Percentiles rank a stretch among this genome's conserved stretches.
These are phyloP conservation scores for Cladobotryum mycophilum DNA, from an alignment of 2,329 filamentous ascomycete genomes.

Conservation along the genomic window DNA sequence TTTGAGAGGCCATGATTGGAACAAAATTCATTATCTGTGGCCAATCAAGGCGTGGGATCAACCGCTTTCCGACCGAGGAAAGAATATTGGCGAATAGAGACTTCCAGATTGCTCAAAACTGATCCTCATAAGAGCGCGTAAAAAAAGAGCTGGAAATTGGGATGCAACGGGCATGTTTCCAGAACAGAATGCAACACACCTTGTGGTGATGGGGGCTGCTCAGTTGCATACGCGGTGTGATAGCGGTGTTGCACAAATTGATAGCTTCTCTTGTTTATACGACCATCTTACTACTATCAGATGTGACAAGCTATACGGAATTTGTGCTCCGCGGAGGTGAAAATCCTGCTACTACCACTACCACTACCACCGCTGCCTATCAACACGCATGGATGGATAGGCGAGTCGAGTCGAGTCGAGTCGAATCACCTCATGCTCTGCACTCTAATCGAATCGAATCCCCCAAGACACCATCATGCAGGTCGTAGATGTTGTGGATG, in stretches of 20 bases:
- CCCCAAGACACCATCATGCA: background rate
- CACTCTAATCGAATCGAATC: background rate
- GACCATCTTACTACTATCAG: background rate
- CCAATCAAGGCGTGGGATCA: slow-evolving; percentile 6
- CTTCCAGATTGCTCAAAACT: too few species aligned
- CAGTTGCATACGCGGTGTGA: background rate
- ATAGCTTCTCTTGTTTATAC: background rate
- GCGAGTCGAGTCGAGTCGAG: too few species aligned
- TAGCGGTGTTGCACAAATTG: background rate
- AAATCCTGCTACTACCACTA: too few species aligned
- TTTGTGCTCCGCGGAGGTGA: background rate
- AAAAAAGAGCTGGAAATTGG: too few species aligned
- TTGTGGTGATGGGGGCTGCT: background rate
- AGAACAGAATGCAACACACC: background rate
- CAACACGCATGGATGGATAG: too few species aligned
- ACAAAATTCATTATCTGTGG: slow-evolving; percentile 4
- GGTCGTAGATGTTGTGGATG: background rate
- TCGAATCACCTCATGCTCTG: background rate
- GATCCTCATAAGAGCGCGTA: too few species aligned
- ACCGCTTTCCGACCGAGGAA: background rate
- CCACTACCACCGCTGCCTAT: too few species aligned
- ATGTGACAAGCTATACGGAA: background rate
- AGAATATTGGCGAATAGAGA: slow-evolving; percentile 7
- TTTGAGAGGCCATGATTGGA: slow-evolving; percentile 8
- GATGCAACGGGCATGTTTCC: background rate